phyloP scores from a whole-genome alignment of 768 basidiomycete genomes.

The Trametes coccinea region DNA sequence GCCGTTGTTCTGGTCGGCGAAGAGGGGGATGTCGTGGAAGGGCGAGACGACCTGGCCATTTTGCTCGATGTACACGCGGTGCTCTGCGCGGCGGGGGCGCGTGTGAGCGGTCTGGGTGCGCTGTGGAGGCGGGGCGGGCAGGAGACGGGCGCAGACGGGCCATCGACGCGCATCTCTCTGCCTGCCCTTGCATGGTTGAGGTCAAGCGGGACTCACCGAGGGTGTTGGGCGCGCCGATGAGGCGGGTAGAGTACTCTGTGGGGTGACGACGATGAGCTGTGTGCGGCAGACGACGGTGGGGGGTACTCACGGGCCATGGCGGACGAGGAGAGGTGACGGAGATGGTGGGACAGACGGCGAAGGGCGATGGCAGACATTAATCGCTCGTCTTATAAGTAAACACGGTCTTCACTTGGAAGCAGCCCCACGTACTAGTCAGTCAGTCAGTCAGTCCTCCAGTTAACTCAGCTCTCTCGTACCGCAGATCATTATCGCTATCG shows the following conservation, averaged over 20 bases:
- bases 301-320: slow-evolving; percentile 57
- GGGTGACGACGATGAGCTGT: slow-evolving; percentile 15
- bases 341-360: slow-evolving; percentile 62
- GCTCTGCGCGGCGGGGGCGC: slow-evolving; percentile 55
- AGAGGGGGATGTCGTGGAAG: slow-evolving; percentile 97
- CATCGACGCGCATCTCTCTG: slow-evolving; percentile 27
- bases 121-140: background rate
- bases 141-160: slow-evolving; percentile 13
- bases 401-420: no score
- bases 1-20: slow-evolving; percentile 92
- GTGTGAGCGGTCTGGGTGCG: background rate
- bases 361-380: slow-evolving; percentile 30
- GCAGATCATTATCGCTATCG: slow-evolving; percentile 24
- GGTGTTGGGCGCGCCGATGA: slow-evolving; percentile 89
- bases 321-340: slow-evolving; percentile 52
- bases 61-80: slow-evolving; percentile 93
- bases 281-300: slow-evolving; percentile 19
- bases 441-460: no score
- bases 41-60: slow-evolving; percentile 80
- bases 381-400: slow-evolving; percentile 17
- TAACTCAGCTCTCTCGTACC: no score
- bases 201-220: slow-evolving; percentile 59
- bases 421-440: no score
- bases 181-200: background rate
- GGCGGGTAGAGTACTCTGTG: slow-evolving; percentile 70